Evolutionary conservation across 129 eudicot species (phyloP).

Genomic region (Flaveria robusta): DNA sequence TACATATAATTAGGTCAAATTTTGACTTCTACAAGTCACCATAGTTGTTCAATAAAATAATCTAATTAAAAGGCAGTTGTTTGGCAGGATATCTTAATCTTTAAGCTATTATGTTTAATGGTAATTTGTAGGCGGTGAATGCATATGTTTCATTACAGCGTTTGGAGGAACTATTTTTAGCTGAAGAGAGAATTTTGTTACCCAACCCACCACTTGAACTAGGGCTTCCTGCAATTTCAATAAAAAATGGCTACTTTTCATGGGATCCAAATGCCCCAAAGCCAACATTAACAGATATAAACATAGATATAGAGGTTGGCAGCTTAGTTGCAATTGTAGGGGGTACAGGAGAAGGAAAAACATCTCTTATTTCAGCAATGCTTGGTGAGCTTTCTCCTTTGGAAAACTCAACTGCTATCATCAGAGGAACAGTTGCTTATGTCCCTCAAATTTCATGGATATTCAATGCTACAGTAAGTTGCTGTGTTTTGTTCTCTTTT

Average conservation of each 20-base stretch:
- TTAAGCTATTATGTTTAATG: conserved; percentile 3
- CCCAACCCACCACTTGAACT: conserved; percentile 81
- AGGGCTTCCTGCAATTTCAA: conserved; percentile 77
- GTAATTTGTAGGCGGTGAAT: conserved; percentile 73
- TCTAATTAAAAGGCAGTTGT: not conserved
- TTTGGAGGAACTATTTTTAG: conserved; percentile 73
- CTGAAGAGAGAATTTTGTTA: conserved; percentile 71
- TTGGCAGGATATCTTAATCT: not conserved
- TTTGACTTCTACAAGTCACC: not conserved
- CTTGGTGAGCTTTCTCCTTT: conserved; percentile 89
- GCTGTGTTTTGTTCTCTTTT: not conserved
- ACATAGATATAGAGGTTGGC: conserved; percentile 79
- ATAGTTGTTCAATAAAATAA: not conserved
- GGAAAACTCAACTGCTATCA: conserved; percentile 53
- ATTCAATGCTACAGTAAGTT: conserved; percentile 83
- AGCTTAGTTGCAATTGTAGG: conserved; percentile 94
- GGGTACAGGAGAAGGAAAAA: conserved; percentile 96
- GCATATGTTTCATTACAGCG: conserved; percentile 87
- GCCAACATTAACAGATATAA: conserved; percentile 70
- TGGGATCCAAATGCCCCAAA: conserved; percentile 82
- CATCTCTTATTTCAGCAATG: conserved; percentile 96
- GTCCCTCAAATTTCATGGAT: conserved; percentile 98
- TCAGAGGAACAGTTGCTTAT: conserved; percentile 87
- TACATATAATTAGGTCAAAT: too few species aligned
- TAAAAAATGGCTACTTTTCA: conserved; percentile 80